Evolutionary conservation across 371 early-diverging fungal genomes (phyloP).

Genomic region (Circinella minor): DNA sequence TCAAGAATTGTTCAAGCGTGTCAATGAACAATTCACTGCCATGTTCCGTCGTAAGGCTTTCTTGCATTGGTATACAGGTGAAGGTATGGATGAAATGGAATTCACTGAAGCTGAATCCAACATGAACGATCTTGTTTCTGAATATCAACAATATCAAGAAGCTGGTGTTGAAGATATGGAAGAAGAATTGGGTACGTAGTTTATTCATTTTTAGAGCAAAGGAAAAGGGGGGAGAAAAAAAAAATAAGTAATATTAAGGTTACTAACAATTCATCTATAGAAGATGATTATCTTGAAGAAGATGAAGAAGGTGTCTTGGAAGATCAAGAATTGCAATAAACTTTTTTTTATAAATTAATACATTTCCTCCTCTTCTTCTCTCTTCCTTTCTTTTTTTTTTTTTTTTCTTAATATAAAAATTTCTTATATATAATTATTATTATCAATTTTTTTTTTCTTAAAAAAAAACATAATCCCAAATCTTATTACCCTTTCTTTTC

Average conservation of each 20-base stretch:
- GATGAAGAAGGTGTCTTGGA: constrained; percentile 6
- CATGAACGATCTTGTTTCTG: constrained; percentile 96
- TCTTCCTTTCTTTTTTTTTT: background rate
- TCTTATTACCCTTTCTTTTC: background rate
- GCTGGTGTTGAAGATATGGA: constrained; percentile 79
- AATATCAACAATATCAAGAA: constrained; percentile 99
- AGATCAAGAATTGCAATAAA: constrained; percentile 6
- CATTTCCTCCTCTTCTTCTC: background rate
- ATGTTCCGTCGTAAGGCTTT: constrained; percentile 98
- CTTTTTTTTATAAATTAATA: background rate
- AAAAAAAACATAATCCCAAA: background rate
- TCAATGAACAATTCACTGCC: constrained; percentile 94
- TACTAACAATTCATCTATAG: background rate
- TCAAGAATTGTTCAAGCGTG: constrained; percentile 98
- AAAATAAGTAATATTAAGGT: background rate
- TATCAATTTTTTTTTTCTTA: background rate
- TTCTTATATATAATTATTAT: too few relatives aligned
- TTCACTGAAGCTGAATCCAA: constrained; percentile 93
- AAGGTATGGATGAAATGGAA: constrained; percentile 98
- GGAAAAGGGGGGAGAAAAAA: background rate
- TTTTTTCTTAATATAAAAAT: background rate
- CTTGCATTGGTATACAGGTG: constrained; percentile 98
- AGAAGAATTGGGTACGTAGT: constrained; percentile 2
- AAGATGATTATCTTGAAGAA: constrained; percentile 4
- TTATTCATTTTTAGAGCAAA: background rate